These are phyloP conservation scores for Quercus lobata DNA, from an alignment of 331 rosid species.

Conservation along the genomic window DNA sequence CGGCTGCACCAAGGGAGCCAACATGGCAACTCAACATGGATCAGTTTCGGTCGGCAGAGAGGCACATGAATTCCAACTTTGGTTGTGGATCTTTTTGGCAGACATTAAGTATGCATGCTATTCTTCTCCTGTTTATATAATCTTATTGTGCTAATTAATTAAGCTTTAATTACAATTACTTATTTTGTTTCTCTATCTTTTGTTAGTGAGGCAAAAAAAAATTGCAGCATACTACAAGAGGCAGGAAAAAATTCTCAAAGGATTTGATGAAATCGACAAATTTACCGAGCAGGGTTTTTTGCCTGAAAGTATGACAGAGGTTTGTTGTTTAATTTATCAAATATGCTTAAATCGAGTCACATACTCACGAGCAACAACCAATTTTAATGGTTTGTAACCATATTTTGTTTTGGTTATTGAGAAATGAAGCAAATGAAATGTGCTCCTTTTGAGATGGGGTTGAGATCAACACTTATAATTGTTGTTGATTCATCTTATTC, in stretches of 20 bases:
- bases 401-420: too few relatives aligned
- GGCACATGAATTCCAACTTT: conserved; percentile 43
- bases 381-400: too few relatives aligned
- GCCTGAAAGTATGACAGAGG: conserved; percentile 66
- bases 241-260: conserved; percentile 70
- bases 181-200: neutral
- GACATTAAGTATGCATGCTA: conserved; percentile 41
- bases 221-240: conserved; percentile 70
- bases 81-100: conserved; percentile 43
- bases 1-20: conserved; percentile 45
- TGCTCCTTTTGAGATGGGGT: too few relatives aligned
- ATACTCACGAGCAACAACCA: too few relatives aligned
- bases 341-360: neutral
- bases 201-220: conserved; percentile 56
- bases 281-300: conserved; percentile 47
- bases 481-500: too few relatives aligned
- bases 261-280: conserved; percentile 67
- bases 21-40: conserved; percentile 87
- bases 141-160: neutral
- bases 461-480: too few relatives aligned
- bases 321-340: neutral
- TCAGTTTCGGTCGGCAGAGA: conserved; percentile 47
- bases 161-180: neutral
- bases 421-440: too few relatives aligned
- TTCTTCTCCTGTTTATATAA: neutral